These are phyloP conservation scores for Acacia acuminata DNA, from an alignment of 306 rosid species.

Conservation along the genomic window DNA sequence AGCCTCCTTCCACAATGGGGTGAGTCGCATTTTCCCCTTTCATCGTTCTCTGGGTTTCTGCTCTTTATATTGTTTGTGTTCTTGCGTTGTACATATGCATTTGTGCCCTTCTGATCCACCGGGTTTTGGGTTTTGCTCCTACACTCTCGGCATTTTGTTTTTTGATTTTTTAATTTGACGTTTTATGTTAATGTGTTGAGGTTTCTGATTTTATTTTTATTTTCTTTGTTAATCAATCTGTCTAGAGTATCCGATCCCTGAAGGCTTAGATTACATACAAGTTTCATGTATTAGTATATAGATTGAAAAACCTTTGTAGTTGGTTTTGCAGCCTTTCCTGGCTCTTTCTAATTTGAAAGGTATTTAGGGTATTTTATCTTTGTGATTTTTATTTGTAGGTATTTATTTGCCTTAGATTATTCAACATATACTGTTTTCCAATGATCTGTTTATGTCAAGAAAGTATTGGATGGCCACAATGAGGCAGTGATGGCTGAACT, in stretches of 20 bases:
- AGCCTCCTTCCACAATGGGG: constrained; percentile 64
- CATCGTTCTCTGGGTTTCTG: background rate
- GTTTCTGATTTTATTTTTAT: background rate
- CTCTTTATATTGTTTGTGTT: no score
- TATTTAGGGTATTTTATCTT: background rate
- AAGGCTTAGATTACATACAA: background rate
- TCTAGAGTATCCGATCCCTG: background rate
- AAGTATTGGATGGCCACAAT: background rate
- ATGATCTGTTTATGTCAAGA: background rate
- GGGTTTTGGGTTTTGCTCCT: no score
- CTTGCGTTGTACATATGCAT: no score
- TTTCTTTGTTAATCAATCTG: background rate
- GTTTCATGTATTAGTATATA: background rate
- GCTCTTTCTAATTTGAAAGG: background rate
- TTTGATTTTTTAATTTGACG: background rate
- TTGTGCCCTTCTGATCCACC: no score
- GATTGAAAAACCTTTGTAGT: background rate
- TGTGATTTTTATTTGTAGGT: background rate
- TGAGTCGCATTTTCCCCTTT: constrained; percentile 38
- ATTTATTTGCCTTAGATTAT: background rate
- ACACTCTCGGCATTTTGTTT: constrained; percentile 12
- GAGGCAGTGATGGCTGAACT: background rate
- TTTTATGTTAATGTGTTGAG: background rate
- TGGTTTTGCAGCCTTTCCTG: background rate
- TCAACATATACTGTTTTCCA: background rate